Percentiles rank a stretch among this genome's conserved stretches.
These are phyloP conservation scores for Botrytis cinerea DNA, from an alignment of 2,329 filamentous ascomycete species.

Conservation along the genomic window DNA sequence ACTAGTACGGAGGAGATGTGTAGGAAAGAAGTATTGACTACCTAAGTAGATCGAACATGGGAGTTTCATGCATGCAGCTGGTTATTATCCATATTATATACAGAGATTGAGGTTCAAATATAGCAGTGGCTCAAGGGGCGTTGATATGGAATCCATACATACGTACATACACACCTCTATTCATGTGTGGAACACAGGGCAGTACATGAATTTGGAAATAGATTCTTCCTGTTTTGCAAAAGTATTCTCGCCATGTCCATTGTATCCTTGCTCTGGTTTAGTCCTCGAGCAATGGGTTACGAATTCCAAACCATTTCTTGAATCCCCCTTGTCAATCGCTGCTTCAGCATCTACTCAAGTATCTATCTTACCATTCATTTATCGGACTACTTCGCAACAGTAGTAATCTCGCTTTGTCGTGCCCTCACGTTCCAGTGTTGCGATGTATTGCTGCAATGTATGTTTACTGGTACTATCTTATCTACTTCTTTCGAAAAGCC, in stretches of 20 bases:
- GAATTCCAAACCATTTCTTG: not conserved
- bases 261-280: not conserved
- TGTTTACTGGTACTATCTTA: not conserved
- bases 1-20: slow-evolving; percentile 8
- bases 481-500: not conserved
- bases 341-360: slow-evolving; percentile 10
- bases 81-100: not conserved
- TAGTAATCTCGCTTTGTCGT: not conserved
- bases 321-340: slow-evolving; percentile 19
- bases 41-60: slow-evolving; percentile 6
- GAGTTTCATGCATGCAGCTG: slow-evolving; percentile 15
- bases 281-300: not conserved
- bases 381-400: slow-evolving; percentile 13
- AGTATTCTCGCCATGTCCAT: not conserved
- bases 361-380: not conserved
- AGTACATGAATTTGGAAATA: not conserved
- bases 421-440: slow-evolving; percentile 6
- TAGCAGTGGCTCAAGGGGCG: slow-evolving; percentile 6
- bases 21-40: slow-evolving; percentile 12
- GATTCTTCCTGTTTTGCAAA: not conserved
- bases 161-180: not conserved
- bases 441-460: not conserved
- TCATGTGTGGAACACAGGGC: not conserved
- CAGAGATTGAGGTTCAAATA: not conserved
- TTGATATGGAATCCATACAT: not conserved